Evolutionary conservation across 2,329 filamentous ascomycete genomes (phyloP).

Genomic region (Colletotrichum gloeosporioides): DNA sequence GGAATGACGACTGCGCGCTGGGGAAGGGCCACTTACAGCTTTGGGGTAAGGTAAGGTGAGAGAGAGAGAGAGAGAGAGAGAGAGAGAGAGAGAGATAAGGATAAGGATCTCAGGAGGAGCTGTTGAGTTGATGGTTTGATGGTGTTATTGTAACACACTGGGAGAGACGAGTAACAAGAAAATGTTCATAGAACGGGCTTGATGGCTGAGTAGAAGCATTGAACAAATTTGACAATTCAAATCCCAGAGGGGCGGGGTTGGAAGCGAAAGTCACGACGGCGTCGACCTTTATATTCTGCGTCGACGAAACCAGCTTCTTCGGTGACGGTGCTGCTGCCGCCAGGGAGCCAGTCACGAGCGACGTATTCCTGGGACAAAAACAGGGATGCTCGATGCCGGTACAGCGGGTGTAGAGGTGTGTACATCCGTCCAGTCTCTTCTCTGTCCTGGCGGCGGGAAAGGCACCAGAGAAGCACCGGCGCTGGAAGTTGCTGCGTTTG

Average conservation of each 20-base stretch:
- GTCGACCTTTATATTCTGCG: conserved; percentile 18
- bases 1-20: background rate
- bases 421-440: background rate
- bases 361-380: conserved; percentile 8
- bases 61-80: background rate
- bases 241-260: background rate
- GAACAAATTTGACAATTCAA: conserved; percentile 10
- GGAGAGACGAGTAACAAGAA: background rate
- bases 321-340: conserved; percentile 15
- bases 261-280: conserved; percentile 7
- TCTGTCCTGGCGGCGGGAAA: background rate
- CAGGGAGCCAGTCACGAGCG: conserved; percentile 20
- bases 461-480: background rate
- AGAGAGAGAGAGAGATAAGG: background rate
- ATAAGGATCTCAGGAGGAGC: conserved; percentile 2
- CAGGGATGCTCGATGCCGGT: conserved; percentile 21
- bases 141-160: conserved; percentile 13
- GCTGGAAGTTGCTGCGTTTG: background rate
- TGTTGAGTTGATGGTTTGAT: background rate
- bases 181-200: background rate
- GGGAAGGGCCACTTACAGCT: conserved; percentile 16
- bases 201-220: conserved; percentile 16
- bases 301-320: conserved; percentile 22
- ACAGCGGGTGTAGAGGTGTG: background rate
- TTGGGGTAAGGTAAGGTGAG: background rate